Percentiles rank a stretch among this genome's conserved stretches.
Conservation (phyloP, 805 yeast genomes). For the Ogataea polymorpha region DNA sequence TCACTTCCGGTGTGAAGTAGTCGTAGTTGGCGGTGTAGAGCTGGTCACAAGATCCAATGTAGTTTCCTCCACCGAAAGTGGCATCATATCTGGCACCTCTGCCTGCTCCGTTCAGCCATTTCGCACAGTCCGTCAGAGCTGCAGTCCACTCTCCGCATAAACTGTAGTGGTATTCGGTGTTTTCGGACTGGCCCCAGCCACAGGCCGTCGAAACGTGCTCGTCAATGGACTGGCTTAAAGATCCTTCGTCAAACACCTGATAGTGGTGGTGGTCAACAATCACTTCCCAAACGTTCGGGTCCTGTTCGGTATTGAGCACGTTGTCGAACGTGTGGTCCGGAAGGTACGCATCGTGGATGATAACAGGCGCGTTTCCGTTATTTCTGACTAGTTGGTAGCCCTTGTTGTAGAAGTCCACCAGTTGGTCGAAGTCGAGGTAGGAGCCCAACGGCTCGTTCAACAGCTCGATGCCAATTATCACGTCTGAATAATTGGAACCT, state of each 20-base stretch:
- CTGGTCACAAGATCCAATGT: constrained; percentile 62
- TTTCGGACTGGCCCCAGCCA: constrained; percentile 41
- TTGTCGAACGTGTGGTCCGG: constrained; percentile 60
- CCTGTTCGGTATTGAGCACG: constrained; percentile 40
- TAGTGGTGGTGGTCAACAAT: constrained; percentile 88
- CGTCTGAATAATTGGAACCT: constrained; percentile 55
- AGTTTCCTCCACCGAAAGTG: constrained; percentile 36
- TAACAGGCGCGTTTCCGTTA: constrained; percentile 37
- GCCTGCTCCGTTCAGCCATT: constrained; percentile 85
- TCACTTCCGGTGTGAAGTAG: constrained; percentile 60
- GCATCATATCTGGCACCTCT: constrained; percentile 82
- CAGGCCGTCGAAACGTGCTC: constrained; percentile 58
- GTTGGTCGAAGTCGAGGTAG: constrained; percentile 50
- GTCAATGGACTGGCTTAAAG: constrained; percentile 56
- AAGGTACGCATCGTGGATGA: constrained; percentile 80
- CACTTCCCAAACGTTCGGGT: constrained; percentile 48
- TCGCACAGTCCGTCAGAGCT: constrained; percentile 88
- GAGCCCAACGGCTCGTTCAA: constrained; percentile 90
- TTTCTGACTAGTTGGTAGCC: constrained; percentile 67
- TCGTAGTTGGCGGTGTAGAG: constrained; percentile 38
- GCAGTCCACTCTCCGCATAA: constrained; percentile 89
- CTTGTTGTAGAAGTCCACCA: constrained; percentile 56
- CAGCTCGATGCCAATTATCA: constrained; percentile 78
- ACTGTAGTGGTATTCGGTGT: constrained; percentile 63
- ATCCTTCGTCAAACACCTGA: constrained; percentile 71